A percentile compares a stretch with the other conserved stretches of the same genome.
These are phyloP conservation scores for Penicillium steckii DNA, from an alignment of 495 filamentous ascomycete genomes.

Conservation along the genomic window DNA sequence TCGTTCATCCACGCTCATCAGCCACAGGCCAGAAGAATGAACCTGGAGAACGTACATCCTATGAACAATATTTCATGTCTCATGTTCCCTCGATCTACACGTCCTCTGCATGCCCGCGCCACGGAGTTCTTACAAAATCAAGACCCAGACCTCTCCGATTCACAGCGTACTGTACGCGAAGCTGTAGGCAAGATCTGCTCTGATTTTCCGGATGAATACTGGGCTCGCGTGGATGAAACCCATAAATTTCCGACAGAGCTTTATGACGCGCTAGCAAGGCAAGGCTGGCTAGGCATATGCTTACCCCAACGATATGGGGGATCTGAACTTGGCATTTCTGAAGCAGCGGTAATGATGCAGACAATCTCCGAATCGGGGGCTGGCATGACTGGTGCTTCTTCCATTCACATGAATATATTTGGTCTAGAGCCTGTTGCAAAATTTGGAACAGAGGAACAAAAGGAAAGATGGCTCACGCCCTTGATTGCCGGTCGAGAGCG, in stretches of 20 bases:
- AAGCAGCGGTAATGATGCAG: conserved; percentile 82
- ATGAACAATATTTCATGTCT: neutral
- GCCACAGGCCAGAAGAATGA: neutral
- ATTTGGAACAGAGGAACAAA: conserved; percentile 61
- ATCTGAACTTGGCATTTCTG: conserved; percentile 59
- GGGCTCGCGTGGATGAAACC: conserved; percentile 33
- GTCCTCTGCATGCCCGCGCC: conserved; percentile 11
- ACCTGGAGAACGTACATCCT: neutral
- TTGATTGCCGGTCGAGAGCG: conserved; percentile 58
- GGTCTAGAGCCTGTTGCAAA: conserved; percentile 71
- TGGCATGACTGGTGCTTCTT: conserved; percentile 72
- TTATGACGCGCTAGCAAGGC: conserved; percentile 64
- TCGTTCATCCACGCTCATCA: neutral
- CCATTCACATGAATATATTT: conserved; percentile 74
- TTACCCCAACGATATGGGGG: conserved; percentile 68
- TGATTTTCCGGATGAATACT: conserved; percentile 59
- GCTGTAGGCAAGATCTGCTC: conserved; percentile 66
- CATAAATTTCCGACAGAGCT: conserved; percentile 44
- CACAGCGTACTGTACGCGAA: conserved; percentile 65
- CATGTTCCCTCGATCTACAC: neutral
- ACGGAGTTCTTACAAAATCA: conserved; percentile 18
- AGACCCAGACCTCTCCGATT: conserved; percentile 16
- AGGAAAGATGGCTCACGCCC: conserved; percentile 57
- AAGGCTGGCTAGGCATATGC: conserved; percentile 77
- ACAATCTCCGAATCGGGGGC: conserved; percentile 73